These are phyloP conservation scores for Phytophthora kernoviae DNA, from an alignment of 352 stramenopile species.

Conservation along the genomic window DNA sequence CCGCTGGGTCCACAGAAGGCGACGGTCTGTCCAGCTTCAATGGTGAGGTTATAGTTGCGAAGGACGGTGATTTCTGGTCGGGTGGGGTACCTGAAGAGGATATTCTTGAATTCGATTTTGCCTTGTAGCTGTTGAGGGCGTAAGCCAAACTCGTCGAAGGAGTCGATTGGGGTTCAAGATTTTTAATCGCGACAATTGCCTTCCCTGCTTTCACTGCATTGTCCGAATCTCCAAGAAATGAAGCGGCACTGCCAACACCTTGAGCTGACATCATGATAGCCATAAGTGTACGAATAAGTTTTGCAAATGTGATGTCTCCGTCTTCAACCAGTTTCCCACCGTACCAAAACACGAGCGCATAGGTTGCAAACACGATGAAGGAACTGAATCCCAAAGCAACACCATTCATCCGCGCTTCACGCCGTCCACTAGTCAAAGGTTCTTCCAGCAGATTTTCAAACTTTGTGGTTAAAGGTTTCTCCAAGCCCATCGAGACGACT, in stretches of 20 bases:
- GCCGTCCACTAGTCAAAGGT: slow-evolving; percentile 24
- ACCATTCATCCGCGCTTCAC: slow-evolving; percentile 42
- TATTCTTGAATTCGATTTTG: slow-evolving; percentile 63
- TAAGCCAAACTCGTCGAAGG: slow-evolving; percentile 30
- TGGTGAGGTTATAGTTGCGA: slow-evolving; percentile 76
- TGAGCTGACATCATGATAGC: slow-evolving; percentile 48
- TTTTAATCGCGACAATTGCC: slow-evolving; percentile 36
- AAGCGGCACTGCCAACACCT: slow-evolving; percentile 31
- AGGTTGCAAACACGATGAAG: slow-evolving; percentile 47
- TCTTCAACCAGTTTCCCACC: slow-evolving; percentile 46
- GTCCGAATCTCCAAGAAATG: slow-evolving; percentile 51
- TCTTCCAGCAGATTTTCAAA: slow-evolving; percentile 34
- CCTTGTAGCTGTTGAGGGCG: slow-evolving; percentile 24
- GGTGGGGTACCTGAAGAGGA: slow-evolving; percentile 77
- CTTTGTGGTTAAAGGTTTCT: slow-evolving; percentile 21
- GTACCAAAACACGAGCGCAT: slow-evolving; percentile 67
- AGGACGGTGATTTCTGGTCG: slow-evolving; percentile 70
- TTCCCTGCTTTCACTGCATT: slow-evolving; percentile 62
- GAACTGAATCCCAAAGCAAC: slow-evolving; percentile 72
- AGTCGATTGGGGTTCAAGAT: slow-evolving; percentile 41
- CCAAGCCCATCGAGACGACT: slow-evolving; percentile 41
- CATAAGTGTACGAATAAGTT: slow-evolving; percentile 56
- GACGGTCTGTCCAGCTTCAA: slow-evolving; percentile 62
- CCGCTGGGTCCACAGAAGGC: slow-evolving; percentile 55
- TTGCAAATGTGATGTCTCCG: slow-evolving; percentile 41